These are phyloP conservation scores for Ogataea ganodermae DNA, from an alignment of 805 yeast species.

Conservation along the genomic window DNA sequence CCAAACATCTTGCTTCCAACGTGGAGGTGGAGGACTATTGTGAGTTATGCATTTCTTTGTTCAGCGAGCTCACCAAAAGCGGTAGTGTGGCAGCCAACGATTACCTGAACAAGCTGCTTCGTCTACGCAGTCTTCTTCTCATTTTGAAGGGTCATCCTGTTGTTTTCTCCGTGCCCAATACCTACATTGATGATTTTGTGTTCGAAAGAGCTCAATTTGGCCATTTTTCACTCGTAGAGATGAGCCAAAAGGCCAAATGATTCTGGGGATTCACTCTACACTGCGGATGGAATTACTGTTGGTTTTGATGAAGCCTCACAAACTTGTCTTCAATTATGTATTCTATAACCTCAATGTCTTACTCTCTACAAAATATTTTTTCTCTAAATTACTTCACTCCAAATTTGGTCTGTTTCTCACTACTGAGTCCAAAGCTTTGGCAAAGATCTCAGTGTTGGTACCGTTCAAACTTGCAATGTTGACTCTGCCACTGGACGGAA, in stretches of 20 bases:
- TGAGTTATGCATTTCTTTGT: constrained; percentile 1
- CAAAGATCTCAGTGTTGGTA: constrained; percentile 41
- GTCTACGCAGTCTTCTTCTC: background rate
- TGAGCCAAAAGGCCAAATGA: too few species aligned
- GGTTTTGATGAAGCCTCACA: too few species aligned
- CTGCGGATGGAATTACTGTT: too few species aligned
- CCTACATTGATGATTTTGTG: too few species aligned
- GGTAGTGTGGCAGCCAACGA: constrained; percentile 14
- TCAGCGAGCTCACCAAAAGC: constrained; percentile 12
- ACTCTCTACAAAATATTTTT: too few species aligned
- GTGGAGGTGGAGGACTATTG: background rate
- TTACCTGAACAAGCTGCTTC: constrained; percentile 9
- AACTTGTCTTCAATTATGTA: too few species aligned
- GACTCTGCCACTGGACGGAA: constrained; percentile 43
- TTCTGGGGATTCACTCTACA: too few species aligned
- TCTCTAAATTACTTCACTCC: background rate
- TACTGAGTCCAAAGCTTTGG: constrained; percentile 37
- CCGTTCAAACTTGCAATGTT: constrained; percentile 47
- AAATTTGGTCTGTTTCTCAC: background rate
- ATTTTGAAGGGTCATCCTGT: too few species aligned
- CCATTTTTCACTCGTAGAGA: background rate
- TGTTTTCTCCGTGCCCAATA: too few species aligned
- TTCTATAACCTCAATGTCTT: too few species aligned
- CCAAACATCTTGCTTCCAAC: background rate
- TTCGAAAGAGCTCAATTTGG: too few species aligned